Percentiles rank a stretch among this genome's conserved stretches.
phyloP scores from a whole-genome alignment of 805 yeast genomes.

The Cyberlindnera petersonii region DNA sequence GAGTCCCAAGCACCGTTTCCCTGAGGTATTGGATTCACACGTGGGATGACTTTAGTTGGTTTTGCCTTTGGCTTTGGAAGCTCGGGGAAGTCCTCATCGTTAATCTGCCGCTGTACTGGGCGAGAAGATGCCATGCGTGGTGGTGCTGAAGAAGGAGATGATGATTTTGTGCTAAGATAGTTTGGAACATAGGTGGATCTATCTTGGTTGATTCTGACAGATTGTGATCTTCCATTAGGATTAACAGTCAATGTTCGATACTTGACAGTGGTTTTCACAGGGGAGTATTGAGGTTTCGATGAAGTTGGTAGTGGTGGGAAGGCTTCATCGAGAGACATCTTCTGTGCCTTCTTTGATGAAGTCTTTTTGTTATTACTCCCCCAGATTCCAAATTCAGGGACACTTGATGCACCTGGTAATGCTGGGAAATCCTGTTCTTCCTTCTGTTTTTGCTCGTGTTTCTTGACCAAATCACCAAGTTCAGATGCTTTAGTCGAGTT shows the following conservation, averaged over 20 bases:
- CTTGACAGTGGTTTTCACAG: constrained; percentile 22
- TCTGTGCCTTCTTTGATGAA: constrained; percentile 19
- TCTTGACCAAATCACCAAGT: constrained; percentile 28
- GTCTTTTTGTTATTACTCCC: constrained; percentile 19
- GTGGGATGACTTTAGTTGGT: constrained; percentile 46
- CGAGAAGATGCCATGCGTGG: constrained; percentile 3
- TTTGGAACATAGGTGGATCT: constrained; percentile 26
- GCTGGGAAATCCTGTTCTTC: constrained; percentile 47
- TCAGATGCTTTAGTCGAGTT: constrained; percentile 42
- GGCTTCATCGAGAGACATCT: constrained; percentile 12
- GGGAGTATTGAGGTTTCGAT: constrained; percentile 12
- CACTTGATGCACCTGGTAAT: constrained; percentile 34
- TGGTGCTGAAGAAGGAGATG: constrained; percentile 21
- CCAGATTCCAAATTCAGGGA: constrained; percentile 9
- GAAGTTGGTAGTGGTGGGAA: constrained; percentile 32
- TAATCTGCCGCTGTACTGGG: constrained; percentile 15
- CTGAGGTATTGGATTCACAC: constrained; percentile 51
- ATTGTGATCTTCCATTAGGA: constrained; percentile 7
- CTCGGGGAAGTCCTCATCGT: constrained; percentile 45
- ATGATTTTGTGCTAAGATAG: constrained; percentile 25
- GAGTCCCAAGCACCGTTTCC: constrained; percentile 36
- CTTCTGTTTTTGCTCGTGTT: constrained; percentile 25
- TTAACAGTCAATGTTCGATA: constrained; percentile 16
- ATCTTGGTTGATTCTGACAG: constrained; percentile 15
- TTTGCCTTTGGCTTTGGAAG: constrained; percentile 39